Base-by-base conservation (phyloP, 2,329 filamentous ascomycete species). In the Trichoderma brevicompactum region DNA sequence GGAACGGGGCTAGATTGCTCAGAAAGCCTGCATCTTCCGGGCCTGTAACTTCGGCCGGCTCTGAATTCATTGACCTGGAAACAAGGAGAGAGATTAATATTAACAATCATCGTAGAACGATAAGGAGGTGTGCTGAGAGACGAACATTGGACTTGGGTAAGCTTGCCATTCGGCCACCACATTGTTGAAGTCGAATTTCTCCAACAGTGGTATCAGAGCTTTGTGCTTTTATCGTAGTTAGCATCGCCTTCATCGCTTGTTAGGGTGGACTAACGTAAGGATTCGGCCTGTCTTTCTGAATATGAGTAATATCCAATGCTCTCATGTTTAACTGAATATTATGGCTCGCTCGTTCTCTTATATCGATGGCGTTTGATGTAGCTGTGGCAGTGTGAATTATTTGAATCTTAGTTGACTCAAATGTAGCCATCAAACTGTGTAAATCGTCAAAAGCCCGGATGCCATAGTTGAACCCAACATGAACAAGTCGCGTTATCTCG, bases 81-180 rank as follows among this genome's bases (percentile, higher is more conserved):
- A 5, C 23, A 9, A 55, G 34, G 6, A 23, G 7, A 49, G 49
- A 23, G 7, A n/a, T 2, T 3, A 43, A 7, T 12, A 13, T 62
- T 41, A 62, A 41, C 13, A 49, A 38, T 8, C 8, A 28, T 48
- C 8, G 4, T 10, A 12, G 13, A 1, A 41, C 15, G 15, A 5
- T 32, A 13, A 7, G 48, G 12, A 10, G 3, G 0, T 15, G 5
- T 9, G 19, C 7, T n/a, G 43, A 36, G 5, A 2, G 17, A 49
- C 59, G 12, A 52, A 62, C 59, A 62, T 52, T 36, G 59, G 59
- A 13, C 48, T 62, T 43, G 59, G 59, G 34, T 62, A 62, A 36
- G 59, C 46, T 52, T 62, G 59, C 59, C 59, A 62, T 19, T 62
- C 59, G n/a, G 59, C 48, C 28, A 62, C 59, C 7, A 62, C 59